Evolutionary conservation across 129 eudicot species (phyloP), one percentile per base, ranked within the genome.

Genomic region (Sambucus nigra): DNA sequence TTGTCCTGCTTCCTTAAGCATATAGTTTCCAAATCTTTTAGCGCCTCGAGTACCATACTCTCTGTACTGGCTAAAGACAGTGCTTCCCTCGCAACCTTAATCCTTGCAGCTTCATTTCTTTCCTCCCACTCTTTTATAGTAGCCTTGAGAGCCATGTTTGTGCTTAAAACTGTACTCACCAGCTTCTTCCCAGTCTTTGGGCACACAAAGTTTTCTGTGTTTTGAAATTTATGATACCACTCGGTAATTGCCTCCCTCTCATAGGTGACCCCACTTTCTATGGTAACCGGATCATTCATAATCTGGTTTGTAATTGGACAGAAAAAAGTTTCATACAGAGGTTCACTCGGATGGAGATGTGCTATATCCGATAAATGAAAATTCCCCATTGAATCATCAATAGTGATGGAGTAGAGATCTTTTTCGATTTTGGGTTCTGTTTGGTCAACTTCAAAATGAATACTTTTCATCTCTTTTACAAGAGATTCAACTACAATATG

Each of bases 241-340:
- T 84, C 78, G 0, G 53, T 61, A 24, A 84, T 80, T 5, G 88
- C 85, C 2, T 19, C 25, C 42, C 86, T 62, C 64, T 84, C 88
- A 24, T 67, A 84, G 4, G 94, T 84, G 51, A 77, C 73, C 53
- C 94, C 94, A 59, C 85, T 80, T 59, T 76, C 85, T 48, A 80
- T 53, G 14, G 88, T 80, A 9, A 84, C 94, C 5, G 94, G 94
- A 68, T 84, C 94, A 6, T 69, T 73, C 88, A 84, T 84, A 41
- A 84, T 64, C 73, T 69, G 72, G 21, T 76, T 77, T 22, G 94
- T 80, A 60, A 84, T 49, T 39, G 94, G 94, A 64, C 94, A 84
- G 68, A 67, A 70, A 61, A 84, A 84, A 3, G 80, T 60, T 25
- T 74, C 79, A 17, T 80, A 80, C 0, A 74, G 18, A 2, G 94